Base-by-base conservation (phyloP, 306 rosid genomes). In the Cucumis hystrix region DNA sequence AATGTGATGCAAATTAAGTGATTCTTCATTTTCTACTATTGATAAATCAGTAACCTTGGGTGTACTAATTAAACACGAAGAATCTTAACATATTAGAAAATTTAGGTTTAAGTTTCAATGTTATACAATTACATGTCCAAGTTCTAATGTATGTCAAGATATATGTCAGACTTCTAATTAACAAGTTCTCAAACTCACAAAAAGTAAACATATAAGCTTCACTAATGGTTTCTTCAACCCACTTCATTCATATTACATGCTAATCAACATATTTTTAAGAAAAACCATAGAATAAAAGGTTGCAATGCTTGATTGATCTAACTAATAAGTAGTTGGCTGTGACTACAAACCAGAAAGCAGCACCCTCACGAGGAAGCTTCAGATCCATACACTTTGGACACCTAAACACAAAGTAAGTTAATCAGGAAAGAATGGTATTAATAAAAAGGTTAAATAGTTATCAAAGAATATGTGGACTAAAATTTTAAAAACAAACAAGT, bases 351-450 rank as follows among this genome's bases (percentile, higher is more conserved):
- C 97, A 95, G 92, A 95, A 95, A 52, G 99, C 90, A 41, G 97
- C 89, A 62, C 83, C 87, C 82, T 90, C 93, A 2, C 97, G 96
- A 43, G 97, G 92, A 82, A 95, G 96, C 91, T 89, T 95, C 85
- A 95, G 83, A 55, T 92, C 91, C 80, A 92, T 68, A 77, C 99
- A 95, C 85, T 95, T 95, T 9, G 99, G 97, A 81, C 99, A 95
- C 88, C 97, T 95, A 80, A 11, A 76, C 47, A 30, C n/a, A 15
- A 14, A 21, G 61, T 43, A 18, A 15, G 47, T 37, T 15, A 13
- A 56, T 10, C 18, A 60, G n/a, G n/a, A 14, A 0, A 39, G 4
- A 23, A 52, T 12, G 8, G 49, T 18, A 40, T 20, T 18, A 56
- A 2, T 75, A 37, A 57, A 20, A 58, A 47, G 62, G 39, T 12